Percentiles rank a stretch among this genome's conserved stretches.
phyloP scores from a whole-genome alignment of 2,329 filamentous ascomycete genomes.

The Xylogone sp. region DNA sequence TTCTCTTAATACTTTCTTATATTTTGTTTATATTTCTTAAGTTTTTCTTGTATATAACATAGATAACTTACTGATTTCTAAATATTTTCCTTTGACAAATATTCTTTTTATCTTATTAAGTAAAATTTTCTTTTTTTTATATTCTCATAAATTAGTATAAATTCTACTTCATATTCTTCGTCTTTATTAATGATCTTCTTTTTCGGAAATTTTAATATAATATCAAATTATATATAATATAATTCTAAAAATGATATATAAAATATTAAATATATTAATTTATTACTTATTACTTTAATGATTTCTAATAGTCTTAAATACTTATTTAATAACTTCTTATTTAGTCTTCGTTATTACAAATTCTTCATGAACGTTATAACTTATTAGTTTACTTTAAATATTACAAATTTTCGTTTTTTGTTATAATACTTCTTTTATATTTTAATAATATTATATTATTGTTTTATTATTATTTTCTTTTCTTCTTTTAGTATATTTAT shows the following conservation, averaged over 20 bases:
- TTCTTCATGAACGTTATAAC: constrained; percentile 1
- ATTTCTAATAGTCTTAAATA: background rate
- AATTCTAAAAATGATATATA: background rate
- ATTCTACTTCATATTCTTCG: too few relatives aligned
- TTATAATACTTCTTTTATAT: constrained; percentile 1
- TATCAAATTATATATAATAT: too few relatives aligned
- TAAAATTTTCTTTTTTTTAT: too few relatives aligned
- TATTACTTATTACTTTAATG: background rate
- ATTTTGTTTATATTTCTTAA: too few relatives aligned
- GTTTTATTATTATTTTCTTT: background rate
- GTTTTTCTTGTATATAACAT: too few relatives aligned
- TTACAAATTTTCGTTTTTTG: constrained; percentile 1
- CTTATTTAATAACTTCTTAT: background rate
- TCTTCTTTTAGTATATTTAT: background rate
- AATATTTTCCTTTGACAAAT: too few relatives aligned
- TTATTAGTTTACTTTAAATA: background rate
- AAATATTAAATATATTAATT: background rate
- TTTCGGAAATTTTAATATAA: too few relatives aligned
- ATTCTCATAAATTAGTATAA: too few relatives aligned
- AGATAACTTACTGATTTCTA: too few relatives aligned
- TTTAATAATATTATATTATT: background rate
- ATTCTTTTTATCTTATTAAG: too few relatives aligned
- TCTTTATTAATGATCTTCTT: too few relatives aligned
- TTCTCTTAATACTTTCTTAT: too few relatives aligned
- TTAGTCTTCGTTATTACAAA: background rate